Conservation (phyloP, 306 rosid genomes). For the Lotus japonicus region DNA sequence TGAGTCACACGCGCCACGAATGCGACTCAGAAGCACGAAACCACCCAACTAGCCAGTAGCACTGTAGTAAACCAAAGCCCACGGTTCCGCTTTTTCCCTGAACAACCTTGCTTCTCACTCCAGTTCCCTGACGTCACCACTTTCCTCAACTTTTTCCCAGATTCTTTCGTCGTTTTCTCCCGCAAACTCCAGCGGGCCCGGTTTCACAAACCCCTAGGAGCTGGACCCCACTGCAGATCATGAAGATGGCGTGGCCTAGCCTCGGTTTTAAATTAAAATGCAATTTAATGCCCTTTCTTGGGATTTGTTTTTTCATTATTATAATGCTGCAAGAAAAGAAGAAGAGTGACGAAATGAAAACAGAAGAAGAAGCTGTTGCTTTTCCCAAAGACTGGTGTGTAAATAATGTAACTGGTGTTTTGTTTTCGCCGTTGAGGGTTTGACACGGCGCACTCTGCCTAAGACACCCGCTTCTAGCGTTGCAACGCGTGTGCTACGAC, state of each 20-base stretch:
- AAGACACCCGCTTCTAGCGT: neutral
- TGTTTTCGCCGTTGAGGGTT: conserved; percentile 14
- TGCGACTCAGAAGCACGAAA: conserved; percentile 3
- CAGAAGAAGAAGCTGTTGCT: neutral
- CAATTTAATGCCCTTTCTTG: neutral
- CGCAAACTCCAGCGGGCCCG: conserved; percentile 10
- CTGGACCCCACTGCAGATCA: conserved; percentile 31
- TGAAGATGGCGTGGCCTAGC: conserved; percentile 20
- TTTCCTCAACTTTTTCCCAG: conserved; percentile 19
- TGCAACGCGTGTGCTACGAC: conserved; percentile 28
- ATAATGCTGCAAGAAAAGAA: too few species aligned
- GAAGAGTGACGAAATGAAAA: neutral
- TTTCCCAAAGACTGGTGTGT: conserved; percentile 22
- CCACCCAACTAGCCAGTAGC: neutral
- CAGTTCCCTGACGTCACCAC: conserved; percentile 29
- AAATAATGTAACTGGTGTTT: neutral
- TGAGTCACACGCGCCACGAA: conserved; percentile 30
- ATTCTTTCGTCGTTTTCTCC: conserved; percentile 56
- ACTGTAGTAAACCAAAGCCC: conserved; percentile 34
- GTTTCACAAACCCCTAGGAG: neutral
- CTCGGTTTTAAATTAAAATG: neutral
- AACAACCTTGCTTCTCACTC: conserved; percentile 46
- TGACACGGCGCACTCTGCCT: conserved; percentile 7
- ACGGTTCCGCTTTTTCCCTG: conserved; percentile 53
- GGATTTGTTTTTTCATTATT: conserved; percentile 16